A percentile compares a stretch with the other conserved stretches of the same genome.
phyloP scores from a whole-genome alignment of 257 asterid species.

The Solanum sparsipilum region DNA sequence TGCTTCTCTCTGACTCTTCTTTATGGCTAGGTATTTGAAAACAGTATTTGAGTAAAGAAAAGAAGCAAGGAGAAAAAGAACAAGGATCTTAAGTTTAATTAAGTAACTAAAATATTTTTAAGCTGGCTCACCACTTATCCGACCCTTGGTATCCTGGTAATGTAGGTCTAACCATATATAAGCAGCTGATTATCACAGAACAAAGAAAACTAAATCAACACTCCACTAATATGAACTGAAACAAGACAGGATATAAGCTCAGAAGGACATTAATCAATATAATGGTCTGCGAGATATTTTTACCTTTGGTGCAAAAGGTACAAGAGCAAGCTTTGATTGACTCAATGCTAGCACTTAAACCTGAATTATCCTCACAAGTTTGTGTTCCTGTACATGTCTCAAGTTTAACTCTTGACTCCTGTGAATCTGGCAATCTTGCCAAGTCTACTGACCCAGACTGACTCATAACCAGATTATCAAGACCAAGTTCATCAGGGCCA shows the following conservation, averaged over 20 bases:
- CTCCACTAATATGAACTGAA: background rate
- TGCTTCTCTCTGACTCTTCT: slow-evolving; percentile 71
- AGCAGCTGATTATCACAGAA: slow-evolving; percentile 42
- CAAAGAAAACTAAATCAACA: slow-evolving; percentile 5
- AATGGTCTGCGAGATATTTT: background rate
- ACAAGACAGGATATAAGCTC: background rate
- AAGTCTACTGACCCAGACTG: slow-evolving; percentile 57
- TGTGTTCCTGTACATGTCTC: slow-evolving; percentile 34
- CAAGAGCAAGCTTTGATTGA: slow-evolving; percentile 57
- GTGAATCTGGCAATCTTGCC: slow-evolving; percentile 47
- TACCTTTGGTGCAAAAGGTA: slow-evolving; percentile 83
- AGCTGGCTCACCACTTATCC: slow-evolving; percentile 47
- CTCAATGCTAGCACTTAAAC: slow-evolving; percentile 20
- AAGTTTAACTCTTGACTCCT: slow-evolving; percentile 50
- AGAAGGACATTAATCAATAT: background rate
- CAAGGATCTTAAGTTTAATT: background rate
- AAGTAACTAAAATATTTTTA: background rate
- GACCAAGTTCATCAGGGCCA: slow-evolving; percentile 36
- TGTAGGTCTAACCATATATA: slow-evolving; percentile 79
- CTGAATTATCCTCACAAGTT: slow-evolving; percentile 22
- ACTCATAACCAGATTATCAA: slow-evolving; percentile 43
- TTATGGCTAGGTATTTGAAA: slow-evolving; percentile 31
- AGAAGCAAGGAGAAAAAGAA: background rate
- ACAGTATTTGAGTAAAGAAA: background rate
- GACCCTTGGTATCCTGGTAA: slow-evolving; percentile 68